Evolutionary conservation across 2,329 filamentous ascomycete species (phyloP), one percentile per base, ranked within the genome.

Genomic region (Cladosporium austrohemisphaericum): DNA sequence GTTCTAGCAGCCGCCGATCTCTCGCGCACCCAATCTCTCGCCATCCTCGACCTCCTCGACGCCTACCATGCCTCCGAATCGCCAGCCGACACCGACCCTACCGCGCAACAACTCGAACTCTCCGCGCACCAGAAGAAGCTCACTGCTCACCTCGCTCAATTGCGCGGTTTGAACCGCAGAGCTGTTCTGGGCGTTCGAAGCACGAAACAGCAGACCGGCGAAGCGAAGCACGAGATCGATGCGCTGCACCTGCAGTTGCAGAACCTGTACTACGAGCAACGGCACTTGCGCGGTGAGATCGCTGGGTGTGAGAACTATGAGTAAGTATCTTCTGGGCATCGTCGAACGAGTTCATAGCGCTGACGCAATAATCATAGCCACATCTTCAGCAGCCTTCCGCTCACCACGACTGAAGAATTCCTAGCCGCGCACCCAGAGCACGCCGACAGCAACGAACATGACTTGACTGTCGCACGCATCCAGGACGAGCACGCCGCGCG

Each of bases 181-280:
- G 89, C 90, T 8, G 83, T 91, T 57, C 79, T 95, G 59, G 78
- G 82, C 23, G 88, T 90, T 23, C 83, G 93, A 57, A 83, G 89
- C 58, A 95, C 91, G 11, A 97, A 97, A 68, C 77, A 86, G 46
- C 76, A 82, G 59, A 97, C 93, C 1, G 86, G 88, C 23, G 89
- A 95, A 67, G 87, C 86, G 41, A 83, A 91, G 41, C 87, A 92
- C 61, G 89, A 95, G 69, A 89, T 97, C 56, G 93, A 98, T 66
- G 82, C 85, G 41, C 76, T 98, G 53, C 91, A 97, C 65, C 77
- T 98, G 29, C 88, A 95, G 64, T 77, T 98, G 49, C 92, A 97
- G 70, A 98, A 98, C 64, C 74, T 98, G 6, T 94, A 93, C 68
- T 98, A 98, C 65, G 92, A 98, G 69, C 91, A 97, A 71, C 78